phyloP scores from a whole-genome alignment of 2,329 filamentous ascomycete genomes.

The Metarhizium robertsii region DNA sequence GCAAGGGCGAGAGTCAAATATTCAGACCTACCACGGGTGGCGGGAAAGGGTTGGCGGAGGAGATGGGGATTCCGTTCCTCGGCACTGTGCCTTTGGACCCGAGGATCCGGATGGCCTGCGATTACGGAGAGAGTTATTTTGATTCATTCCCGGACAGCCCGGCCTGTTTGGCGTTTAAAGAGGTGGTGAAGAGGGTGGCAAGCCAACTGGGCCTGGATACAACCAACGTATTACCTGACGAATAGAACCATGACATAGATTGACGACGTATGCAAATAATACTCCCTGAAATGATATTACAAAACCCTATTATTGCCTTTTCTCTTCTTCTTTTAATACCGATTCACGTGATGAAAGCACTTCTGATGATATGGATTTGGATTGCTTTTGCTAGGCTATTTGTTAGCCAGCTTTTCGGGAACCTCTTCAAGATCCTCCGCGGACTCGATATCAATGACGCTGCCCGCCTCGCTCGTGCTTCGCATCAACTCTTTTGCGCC shows the following conservation, averaged over 20 bases:
- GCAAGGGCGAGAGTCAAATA: constrained; percentile 72
- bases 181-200: constrained; percentile 67
- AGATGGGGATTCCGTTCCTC: constrained; percentile 81
- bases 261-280: constrained; percentile 8
- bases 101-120: constrained; percentile 89
- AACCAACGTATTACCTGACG: constrained; percentile 39
- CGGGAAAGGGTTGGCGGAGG: constrained; percentile 67
- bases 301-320: too few species aligned
- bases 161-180: constrained; percentile 71
- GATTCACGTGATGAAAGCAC: neutral
- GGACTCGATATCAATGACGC: constrained; percentile 75
- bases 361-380: neutral
- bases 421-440: constrained; percentile 78
- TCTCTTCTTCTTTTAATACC: neutral
- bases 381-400: constrained; percentile 9
- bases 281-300: neutral
- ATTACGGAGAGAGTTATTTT: constrained; percentile 96
- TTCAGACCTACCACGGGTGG: constrained; percentile 90
- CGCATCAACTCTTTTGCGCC: constrained; percentile 94
- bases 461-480: constrained; percentile 82
- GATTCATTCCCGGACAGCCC: constrained; percentile 90
- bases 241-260: constrained; percentile 14
- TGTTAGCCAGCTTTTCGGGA: constrained; percentile 49
- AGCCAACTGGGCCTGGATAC: constrained; percentile 54
- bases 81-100: constrained; percentile 88